Percentiles rank a stretch among this genome's conserved stretches.
phyloP scores from a whole-genome alignment of 148 eudicot genomes.

The Tetragonia tetragonoides region DNA sequence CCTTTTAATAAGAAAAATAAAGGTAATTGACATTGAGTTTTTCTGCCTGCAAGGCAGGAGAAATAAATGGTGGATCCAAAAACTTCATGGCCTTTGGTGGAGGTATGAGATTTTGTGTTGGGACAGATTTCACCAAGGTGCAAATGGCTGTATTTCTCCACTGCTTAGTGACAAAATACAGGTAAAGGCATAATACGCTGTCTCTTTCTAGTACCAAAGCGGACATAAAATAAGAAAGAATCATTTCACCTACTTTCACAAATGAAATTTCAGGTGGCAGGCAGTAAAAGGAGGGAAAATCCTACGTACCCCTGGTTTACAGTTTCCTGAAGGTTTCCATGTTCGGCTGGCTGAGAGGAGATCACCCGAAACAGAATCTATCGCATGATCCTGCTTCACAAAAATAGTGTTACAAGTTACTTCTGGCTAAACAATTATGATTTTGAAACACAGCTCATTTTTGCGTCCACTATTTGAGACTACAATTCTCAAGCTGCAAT shows the following conservation, averaged over 20 bases:
- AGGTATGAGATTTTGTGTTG: constrained; percentile 85
- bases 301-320: constrained; percentile 69
- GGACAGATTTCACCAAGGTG: constrained; percentile 75
- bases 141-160: constrained; percentile 81
- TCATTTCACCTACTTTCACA: neutral
- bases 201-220: neutral
- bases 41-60: constrained; percentile 43
- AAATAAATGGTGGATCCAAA: constrained; percentile 55
- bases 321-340: constrained; percentile 71
- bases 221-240: constrained; percentile 13
- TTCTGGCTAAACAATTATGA: neutral
- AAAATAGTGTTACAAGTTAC: constrained; percentile 8
- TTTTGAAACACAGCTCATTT: constrained; percentile 15
- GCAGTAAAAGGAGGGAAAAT: constrained; percentile 65
- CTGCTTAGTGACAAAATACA: constrained; percentile 72
- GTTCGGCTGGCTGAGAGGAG: constrained; percentile 36
- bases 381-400: constrained; percentile 16
- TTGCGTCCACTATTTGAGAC: constrained; percentile 7
- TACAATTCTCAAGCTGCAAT: constrained; percentile 9
- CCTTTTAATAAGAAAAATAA: neutral
- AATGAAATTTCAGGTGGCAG: constrained; percentile 49
- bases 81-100: constrained; percentile 93
- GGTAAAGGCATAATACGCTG: constrained; percentile 32
- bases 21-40: neutral
- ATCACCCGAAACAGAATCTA: constrained; percentile 15